phyloP scores from a whole-genome alignment of 768 basidiomycete species.

The Hygrophorus russula region DNA sequence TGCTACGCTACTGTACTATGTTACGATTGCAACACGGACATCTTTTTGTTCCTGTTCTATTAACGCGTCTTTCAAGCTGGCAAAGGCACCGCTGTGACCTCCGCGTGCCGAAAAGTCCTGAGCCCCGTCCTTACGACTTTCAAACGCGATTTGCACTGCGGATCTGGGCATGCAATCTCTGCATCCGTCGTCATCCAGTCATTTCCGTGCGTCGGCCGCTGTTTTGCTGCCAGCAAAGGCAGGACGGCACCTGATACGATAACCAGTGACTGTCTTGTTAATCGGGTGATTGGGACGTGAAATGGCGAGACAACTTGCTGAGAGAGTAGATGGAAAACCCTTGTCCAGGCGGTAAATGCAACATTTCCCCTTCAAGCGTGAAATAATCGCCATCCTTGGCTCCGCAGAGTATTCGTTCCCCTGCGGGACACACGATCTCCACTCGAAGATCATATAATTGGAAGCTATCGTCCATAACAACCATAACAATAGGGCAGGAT shows the following conservation, averaged over 20 bases:
- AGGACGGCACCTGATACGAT: constrained; percentile 38
- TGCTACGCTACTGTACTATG: too few relatives aligned
- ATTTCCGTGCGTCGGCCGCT: constrained; percentile 38
- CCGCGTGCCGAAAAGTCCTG: constrained; percentile 42
- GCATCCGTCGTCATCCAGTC: constrained; percentile 65
- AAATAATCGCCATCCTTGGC: constrained; percentile 57
- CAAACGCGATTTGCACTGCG: constrained; percentile 47
- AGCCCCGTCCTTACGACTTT: constrained; percentile 38
- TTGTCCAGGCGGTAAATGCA: constrained; percentile 47
- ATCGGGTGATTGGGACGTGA: not conserved
- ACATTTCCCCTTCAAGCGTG: constrained; percentile 51
- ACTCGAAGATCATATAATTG: constrained; percentile 55
- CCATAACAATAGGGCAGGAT: too few relatives aligned
- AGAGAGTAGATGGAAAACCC: constrained; percentile 64
- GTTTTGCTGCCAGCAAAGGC: constrained; percentile 59
- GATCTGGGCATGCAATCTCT: constrained; percentile 58
- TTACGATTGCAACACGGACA: too few relatives aligned
- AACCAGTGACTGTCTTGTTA: not conserved
- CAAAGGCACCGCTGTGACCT: too few relatives aligned
- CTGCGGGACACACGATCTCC: constrained; percentile 49
- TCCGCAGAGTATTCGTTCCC: constrained; percentile 47
- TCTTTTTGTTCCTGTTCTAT: too few relatives aligned
- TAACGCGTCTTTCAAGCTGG: too few relatives aligned
- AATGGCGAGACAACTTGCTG: constrained; percentile 22
- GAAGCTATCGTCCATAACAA: too few relatives aligned